Percentiles rank a stretch among this genome's conserved stretches.
Conservation (phyloP, 768 basidiomycete genomes). For the Lactarius evosmus region DNA sequence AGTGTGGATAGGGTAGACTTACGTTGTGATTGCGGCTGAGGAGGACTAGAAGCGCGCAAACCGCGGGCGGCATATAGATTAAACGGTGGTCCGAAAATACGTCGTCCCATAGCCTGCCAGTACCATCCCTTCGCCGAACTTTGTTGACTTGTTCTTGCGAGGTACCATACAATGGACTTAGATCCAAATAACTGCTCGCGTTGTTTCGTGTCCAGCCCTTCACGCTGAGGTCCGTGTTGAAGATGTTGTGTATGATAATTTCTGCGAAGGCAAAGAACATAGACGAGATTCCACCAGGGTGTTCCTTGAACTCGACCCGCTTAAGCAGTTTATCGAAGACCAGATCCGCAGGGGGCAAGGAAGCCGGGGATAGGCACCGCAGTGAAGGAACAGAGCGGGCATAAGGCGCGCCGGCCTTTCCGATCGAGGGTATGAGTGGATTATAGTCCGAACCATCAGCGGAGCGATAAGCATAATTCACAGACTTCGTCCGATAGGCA, state of each 20-base stretch:
- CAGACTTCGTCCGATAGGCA: background rate
- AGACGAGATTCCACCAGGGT: conserved; percentile 58
- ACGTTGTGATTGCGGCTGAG: conserved; percentile 75
- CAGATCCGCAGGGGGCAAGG: conserved; percentile 61
- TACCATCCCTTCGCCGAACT: conserved; percentile 61
- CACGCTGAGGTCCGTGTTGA: conserved; percentile 46
- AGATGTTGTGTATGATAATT: conserved; percentile 70
- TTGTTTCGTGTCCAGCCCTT: conserved; percentile 54
- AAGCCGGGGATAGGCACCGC: conserved; percentile 40
- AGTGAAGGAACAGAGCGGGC: conserved; percentile 61
- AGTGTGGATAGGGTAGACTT: conserved; percentile 25
- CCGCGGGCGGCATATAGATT: conserved; percentile 68
- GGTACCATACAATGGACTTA: conserved; percentile 71
- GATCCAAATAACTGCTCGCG: conserved; percentile 70
- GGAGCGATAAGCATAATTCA: conserved; percentile 29
- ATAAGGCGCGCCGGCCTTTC: conserved; percentile 38
- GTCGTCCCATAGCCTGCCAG: conserved; percentile 65
- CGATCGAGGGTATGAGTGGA: conserved; percentile 34
- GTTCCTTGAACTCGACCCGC: conserved; percentile 35
- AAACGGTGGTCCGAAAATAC: conserved; percentile 65
- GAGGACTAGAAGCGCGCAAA: conserved; percentile 63
- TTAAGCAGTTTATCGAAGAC: conserved; percentile 70
- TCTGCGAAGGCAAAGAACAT: conserved; percentile 80
- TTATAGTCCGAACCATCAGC: conserved; percentile 42
- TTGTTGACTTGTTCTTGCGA: conserved; percentile 42